Percentiles rank a stretch among this genome's conserved stretches.
Conservation (phyloP, 306 rosid species). For the Comarum palustre region DNA sequence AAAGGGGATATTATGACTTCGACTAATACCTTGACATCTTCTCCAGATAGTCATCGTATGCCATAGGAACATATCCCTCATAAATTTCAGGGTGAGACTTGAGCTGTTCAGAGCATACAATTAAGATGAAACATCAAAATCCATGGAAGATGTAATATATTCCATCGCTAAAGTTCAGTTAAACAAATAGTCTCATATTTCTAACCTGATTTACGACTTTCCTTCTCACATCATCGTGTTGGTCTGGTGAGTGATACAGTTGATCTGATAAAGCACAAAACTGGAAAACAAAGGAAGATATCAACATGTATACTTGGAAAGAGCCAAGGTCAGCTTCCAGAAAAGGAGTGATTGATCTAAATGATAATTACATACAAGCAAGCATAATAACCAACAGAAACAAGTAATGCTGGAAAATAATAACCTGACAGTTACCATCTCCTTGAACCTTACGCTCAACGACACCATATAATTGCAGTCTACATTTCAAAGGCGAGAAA, state of each 20-base stretch:
- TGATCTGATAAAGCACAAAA: conserved; percentile 87
- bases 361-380: conserved; percentile 12
- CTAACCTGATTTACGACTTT: conserved; percentile 70
- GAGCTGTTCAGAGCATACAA: conserved; percentile 48
- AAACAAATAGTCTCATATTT: conserved; percentile 15
- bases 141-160: conserved; percentile 16
- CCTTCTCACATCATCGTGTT: conserved; percentile 59
- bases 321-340: conserved; percentile 2
- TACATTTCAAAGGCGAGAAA: conserved; percentile 27
- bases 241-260: conserved; percentile 53
- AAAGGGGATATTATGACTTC: conserved; percentile 1
- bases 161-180: conserved; percentile 14
- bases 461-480: conserved; percentile 68
- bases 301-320: not conserved
- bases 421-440: conserved; percentile 93
- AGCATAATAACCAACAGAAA: conserved; percentile 13
- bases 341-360: not conserved
- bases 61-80: conserved; percentile 93
- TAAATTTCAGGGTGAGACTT: conserved; percentile 67
- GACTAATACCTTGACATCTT: conserved; percentile 60
- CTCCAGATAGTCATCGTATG: conserved; percentile 61
- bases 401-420: conserved; percentile 19
- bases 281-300: conserved; percentile 39
- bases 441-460: conserved; percentile 65
- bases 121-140: conserved; percentile 30